Percentiles rank a stretch among this genome's conserved stretches.
phyloP scores from a whole-genome alignment of 176 grass and related monocot genomes.

The Lolium perenne region DNA sequence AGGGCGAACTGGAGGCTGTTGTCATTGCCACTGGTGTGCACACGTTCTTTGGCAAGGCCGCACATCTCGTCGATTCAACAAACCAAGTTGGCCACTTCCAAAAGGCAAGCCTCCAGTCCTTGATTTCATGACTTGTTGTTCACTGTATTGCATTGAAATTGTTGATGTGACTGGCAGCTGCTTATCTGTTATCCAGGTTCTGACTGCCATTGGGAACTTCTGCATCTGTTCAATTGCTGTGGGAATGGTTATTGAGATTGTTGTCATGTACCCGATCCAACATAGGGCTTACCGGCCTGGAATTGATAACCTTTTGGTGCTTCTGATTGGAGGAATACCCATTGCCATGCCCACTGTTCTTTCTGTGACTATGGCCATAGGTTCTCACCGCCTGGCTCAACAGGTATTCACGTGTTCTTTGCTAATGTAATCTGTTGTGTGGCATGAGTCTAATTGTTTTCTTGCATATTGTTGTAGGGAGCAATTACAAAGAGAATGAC shows the following conservation, averaged over 20 bases:
- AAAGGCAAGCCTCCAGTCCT: conserved; percentile 47
- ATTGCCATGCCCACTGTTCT: conserved; percentile 85
- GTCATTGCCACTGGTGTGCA: conserved; percentile 86
- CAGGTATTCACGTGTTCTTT: conserved; percentile 48
- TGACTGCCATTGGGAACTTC: conserved; percentile 79
- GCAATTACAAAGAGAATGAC: conserved; percentile 92
- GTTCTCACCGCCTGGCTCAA: conserved; percentile 69
- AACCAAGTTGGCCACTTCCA: conserved; percentile 92
- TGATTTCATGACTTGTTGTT: neutral
- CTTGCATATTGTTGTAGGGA: conserved; percentile 40
- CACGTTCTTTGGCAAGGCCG: conserved; percentile 89
- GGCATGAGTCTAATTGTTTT: neutral
- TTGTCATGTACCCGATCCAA: conserved; percentile 85
- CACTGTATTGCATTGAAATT: neutral
- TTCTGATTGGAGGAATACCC: conserved; percentile 86
- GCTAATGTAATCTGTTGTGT: neutral
- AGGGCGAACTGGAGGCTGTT: conserved; percentile 74
- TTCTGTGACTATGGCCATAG: conserved; percentile 88
- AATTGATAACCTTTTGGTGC: conserved; percentile 79
- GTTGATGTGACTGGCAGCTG: neutral
- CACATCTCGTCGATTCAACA: conserved; percentile 79
- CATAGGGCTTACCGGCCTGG: conserved; percentile 67
- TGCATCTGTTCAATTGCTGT: conserved; percentile 81
- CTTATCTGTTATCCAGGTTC: conserved; percentile 47
- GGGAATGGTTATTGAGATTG: conserved; percentile 73